Evolutionary conservation across 352 stramenopile species (phyloP).

Genomic region (Globisporangium lucens): DNA sequence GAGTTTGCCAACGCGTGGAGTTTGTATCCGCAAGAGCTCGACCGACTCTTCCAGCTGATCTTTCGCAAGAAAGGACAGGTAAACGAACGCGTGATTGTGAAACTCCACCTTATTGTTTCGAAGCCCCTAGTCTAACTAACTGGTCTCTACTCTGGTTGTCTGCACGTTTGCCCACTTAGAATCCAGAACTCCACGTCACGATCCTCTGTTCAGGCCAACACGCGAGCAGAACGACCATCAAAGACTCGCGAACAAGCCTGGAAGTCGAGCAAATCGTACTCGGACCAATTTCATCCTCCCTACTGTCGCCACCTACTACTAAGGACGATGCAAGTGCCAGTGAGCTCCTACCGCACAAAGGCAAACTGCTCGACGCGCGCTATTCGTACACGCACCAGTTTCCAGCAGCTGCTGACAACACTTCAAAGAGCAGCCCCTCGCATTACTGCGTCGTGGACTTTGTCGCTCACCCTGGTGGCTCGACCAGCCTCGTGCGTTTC

Average conservation of each 20-base stretch:
- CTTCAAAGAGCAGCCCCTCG: neutral
- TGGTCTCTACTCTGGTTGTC: neutral
- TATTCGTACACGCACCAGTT: constrained; percentile 28
- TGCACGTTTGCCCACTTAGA: constrained; percentile 18
- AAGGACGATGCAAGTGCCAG: neutral
- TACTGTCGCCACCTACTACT: neutral
- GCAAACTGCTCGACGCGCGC: constrained; percentile 11
- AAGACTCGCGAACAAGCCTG: constrained; percentile 19
- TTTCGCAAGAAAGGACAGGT: constrained; percentile 35
- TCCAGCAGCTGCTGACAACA: constrained; percentile 7
- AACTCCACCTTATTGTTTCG: neutral
- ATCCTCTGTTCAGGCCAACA: constrained; percentile 39
- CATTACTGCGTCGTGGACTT: constrained; percentile 52
- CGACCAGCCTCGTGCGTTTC: constrained; percentile 31
- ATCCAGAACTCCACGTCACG: constrained; percentile 34
- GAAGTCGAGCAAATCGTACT: constrained; percentile 51
- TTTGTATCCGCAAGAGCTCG: constrained; percentile 38
- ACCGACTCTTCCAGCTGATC: constrained; percentile 31
- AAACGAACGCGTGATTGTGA: neutral
- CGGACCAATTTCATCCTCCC: constrained; percentile 34
- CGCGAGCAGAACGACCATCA: constrained; percentile 34
- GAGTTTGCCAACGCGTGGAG: constrained; percentile 25
- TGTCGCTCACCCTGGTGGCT: constrained; percentile 37
- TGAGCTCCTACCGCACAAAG: neutral
- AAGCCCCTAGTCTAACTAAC: neutral